Base-by-base conservation (phyloP, 345 rosid genomes). In the Dipteronia dyeriana region DNA sequence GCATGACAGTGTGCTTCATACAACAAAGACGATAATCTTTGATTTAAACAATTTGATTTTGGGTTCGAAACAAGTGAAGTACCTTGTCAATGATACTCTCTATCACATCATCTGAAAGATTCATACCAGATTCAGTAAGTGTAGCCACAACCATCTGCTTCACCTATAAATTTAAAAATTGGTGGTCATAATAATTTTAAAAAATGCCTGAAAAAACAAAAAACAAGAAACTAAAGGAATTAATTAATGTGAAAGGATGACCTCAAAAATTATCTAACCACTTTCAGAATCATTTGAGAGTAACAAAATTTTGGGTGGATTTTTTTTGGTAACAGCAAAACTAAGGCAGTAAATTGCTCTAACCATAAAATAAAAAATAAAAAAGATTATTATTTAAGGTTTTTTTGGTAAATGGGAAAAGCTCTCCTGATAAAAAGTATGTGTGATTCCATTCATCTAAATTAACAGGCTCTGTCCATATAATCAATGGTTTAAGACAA, bases 81-180 rank as follows among this genome's bases (percentile, higher is more conserved):
- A 95, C 97, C 91, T 93, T 93, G 83, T 93, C 92, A 43, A 95
- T 88, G 80, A 95, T 95, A 73, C 86, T 85, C 85, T 95, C 97
- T 54, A 95, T 82, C 60, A 90, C 87, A 78, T 90, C 97, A 73
- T 95, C 92, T 13, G 95, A 86, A 43, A 95, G 85, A 79, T 91
- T 90, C 91, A 92, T 89, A 56, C 97, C 97, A 6, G 97, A 95
- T 81, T 95, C 98, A 20, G 91, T 90, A 79, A 95, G 92, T 29
- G 95, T 93, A 66, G 98, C 97, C 45, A 93, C 91, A 73, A 93
- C 98, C 97, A 95, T 95, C 85, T 93, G 90, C 84, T 88, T 91
- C 26, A 91, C 92, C 97, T 93, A 61, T 60, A 56, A 47, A 76
- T 9, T 71, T 3, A 57, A 75, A 56, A 45, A n/a, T 14, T 64